Evolutionary conservation across 805 yeast species (phyloP).

Genomic region (Ogataea glucozyma): DNA sequence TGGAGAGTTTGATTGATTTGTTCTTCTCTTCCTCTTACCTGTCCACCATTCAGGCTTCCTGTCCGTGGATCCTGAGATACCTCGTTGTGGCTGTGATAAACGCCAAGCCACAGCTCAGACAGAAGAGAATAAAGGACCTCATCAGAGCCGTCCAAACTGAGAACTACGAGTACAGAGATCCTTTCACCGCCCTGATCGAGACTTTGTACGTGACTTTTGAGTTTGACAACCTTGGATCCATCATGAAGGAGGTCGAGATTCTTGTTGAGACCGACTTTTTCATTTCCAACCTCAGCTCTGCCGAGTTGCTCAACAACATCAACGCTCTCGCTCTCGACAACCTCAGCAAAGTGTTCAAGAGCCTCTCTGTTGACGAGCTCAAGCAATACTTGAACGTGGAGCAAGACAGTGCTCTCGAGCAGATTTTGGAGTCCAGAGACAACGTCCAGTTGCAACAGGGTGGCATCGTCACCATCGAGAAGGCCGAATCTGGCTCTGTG

Average conservation of each 20-base stretch:
- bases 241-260: constrained; percentile 48
- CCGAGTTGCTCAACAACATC: constrained; percentile 26
- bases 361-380: constrained; percentile 24
- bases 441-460: constrained; percentile 44
- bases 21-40: constrained; percentile 61
- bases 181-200: constrained; percentile 57
- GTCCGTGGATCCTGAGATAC: constrained; percentile 72
- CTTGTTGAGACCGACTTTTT: constrained; percentile 59
- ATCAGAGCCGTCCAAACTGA: constrained; percentile 60
- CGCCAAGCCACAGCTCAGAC: constrained; percentile 39
- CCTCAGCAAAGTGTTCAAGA: constrained; percentile 29
- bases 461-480: constrained; percentile 50
- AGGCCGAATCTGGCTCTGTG: constrained; percentile 54
- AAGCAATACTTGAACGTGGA: constrained; percentile 18
- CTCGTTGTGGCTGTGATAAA: constrained; percentile 58
- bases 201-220: constrained; percentile 60
- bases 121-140: constrained; percentile 58
- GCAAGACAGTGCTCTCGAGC: constrained; percentile 31
- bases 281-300: constrained; percentile 43
- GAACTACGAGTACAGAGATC: constrained; percentile 64
- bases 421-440: constrained; percentile 15
- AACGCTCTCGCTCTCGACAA: constrained; percentile 26
- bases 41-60: constrained; percentile 66
- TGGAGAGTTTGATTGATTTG: constrained; percentile 55
- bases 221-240: constrained; percentile 51